These are phyloP conservation scores for Porogramme epimiltina DNA, from an alignment of 1,284 basidiomycete genomes.

Conservation along the genomic window DNA sequence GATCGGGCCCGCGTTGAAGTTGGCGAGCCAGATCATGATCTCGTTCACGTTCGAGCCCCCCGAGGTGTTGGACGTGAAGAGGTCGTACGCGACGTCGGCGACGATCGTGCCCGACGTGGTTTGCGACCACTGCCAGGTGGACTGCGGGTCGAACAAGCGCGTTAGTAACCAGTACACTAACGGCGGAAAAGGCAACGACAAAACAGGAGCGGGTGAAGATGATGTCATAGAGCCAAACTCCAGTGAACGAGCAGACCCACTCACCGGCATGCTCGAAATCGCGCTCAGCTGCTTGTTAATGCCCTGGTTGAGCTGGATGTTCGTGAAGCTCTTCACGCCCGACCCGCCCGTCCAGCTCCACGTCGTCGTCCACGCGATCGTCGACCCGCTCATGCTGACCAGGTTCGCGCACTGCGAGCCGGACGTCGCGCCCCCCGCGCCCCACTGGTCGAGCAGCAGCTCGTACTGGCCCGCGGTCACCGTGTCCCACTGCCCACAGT, in stretches of 20 bases:
- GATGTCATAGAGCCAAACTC: too few species aligned
- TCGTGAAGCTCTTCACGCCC: conserved; percentile 63
- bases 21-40: conserved; percentile 71
- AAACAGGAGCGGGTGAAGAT: too few species aligned
- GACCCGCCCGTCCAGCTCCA: conserved; percentile 58
- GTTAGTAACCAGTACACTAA: too few species aligned
- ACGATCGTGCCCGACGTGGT: conserved; percentile 35
- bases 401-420: conserved; percentile 61
- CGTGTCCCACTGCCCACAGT: conserved; percentile 55
- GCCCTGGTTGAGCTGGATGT: conserved; percentile 54
- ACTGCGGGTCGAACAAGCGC: conserved; percentile 26
- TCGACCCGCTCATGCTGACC: conserved; percentile 44
- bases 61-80: conserved; percentile 57
- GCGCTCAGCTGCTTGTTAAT: conserved; percentile 54
- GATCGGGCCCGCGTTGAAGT: conserved; percentile 60
- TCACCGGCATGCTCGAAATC: conserved; percentile 57
- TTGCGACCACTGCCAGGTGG: conserved; percentile 47
- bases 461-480: conserved; percentile 48
- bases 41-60: conserved; percentile 58
- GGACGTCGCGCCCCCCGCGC: conserved; percentile 42
- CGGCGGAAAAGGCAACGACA: too few species aligned
- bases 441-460: conserved; percentile 57
- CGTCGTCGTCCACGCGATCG: conserved; percentile 52
- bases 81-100: conserved; percentile 61
- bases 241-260: conserved; percentile 27